A percentile compares a stretch with the other conserved stretches of the same genome.
Evolutionary conservation across 306 rosid genomes (phyloP).

Genomic region (Abrus precatorius): DNA sequence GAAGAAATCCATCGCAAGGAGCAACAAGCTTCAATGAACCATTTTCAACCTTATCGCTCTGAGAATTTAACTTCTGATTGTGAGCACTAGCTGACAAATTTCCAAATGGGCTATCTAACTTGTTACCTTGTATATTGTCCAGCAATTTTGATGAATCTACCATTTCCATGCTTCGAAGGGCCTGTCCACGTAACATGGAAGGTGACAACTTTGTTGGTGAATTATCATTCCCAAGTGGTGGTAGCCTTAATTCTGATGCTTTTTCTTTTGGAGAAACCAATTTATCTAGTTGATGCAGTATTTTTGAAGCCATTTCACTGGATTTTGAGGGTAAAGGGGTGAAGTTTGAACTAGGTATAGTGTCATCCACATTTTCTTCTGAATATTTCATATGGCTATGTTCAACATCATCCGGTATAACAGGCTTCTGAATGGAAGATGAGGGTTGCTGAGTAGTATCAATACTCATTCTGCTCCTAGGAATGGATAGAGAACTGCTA

Average conservation of each 20-base stretch:
- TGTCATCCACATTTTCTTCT: slow-evolving; percentile 55
- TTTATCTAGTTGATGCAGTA: slow-evolving; percentile 81
- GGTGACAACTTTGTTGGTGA: slow-evolving; percentile 78
- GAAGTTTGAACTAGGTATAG: slow-evolving; percentile 55
- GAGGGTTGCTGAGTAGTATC: slow-evolving; percentile 58
- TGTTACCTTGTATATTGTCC: slow-evolving; percentile 51
- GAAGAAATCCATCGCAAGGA: slow-evolving; percentile 49
- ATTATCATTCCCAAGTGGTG: slow-evolving; percentile 53
- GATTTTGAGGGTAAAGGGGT: slow-evolving; percentile 68
- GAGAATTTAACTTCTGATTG: slow-evolving; percentile 53
- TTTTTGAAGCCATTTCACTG: slow-evolving; percentile 85
- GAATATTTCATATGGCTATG: slow-evolving; percentile 50
- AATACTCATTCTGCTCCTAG: slow-evolving; percentile 51
- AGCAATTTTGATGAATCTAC: slow-evolving; percentile 73
- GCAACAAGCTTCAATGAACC: slow-evolving; percentile 54
- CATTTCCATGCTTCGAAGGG: slow-evolving; percentile 83
- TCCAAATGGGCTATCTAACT: slow-evolving; percentile 43
- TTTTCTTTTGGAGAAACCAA: slow-evolving; percentile 80
- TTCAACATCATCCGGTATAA: slow-evolving; percentile 52
- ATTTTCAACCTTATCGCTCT: slow-evolving; percentile 60
- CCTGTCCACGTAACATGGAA: slow-evolving; percentile 85
- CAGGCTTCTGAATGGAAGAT: slow-evolving; percentile 58
- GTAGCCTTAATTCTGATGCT: slow-evolving; percentile 57
- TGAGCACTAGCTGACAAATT: slow-evolving; percentile 43
- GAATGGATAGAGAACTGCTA: slow-evolving; percentile 57